Percentiles rank a stretch among this genome's conserved stretches.
These are phyloP conservation scores for Dionaea muscipula DNA, from an alignment of 179 eudicot genomes.

Conservation along the genomic window DNA sequence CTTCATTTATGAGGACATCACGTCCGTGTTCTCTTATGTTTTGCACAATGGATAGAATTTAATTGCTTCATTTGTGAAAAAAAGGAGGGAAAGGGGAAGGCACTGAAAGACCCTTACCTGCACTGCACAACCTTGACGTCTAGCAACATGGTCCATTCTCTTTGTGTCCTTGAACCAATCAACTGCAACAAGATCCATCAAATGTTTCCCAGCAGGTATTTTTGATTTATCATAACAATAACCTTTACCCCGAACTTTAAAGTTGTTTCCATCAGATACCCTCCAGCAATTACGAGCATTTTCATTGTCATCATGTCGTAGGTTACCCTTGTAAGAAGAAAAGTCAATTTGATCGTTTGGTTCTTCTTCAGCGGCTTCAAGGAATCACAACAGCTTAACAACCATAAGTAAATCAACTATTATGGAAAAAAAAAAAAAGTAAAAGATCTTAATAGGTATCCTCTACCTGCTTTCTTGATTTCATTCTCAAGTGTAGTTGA, in stretches of 20 bases:
- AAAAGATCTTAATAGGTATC: slow-evolving; percentile 4
- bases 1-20: too few species aligned
- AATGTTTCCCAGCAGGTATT: slow-evolving; percentile 82
- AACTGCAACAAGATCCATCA: slow-evolving; percentile 97
- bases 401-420: neutral
- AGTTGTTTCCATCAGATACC: slow-evolving; percentile 86
- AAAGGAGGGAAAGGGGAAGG: neutral
- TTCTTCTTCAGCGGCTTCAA: slow-evolving; percentile 58
- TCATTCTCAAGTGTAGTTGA: slow-evolving; percentile 42
- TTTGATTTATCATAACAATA: slow-evolving; percentile 77
- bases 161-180: slow-evolving; percentile 93
- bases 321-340: slow-evolving; percentile 76
- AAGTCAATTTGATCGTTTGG: slow-evolving; percentile 55
- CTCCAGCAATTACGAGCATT: slow-evolving; percentile 89
- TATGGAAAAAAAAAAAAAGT: neutral
- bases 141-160: slow-evolving; percentile 95
- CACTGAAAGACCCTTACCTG: slow-evolving; percentile 43
- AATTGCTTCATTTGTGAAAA: too few species aligned
- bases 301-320: slow-evolving; percentile 64
- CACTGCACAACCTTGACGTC: slow-evolving; percentile 92
- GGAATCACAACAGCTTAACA: slow-evolving; percentile 9
- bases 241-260: slow-evolving; percentile 81
- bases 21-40: too few species aligned
- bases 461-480: slow-evolving; percentile 49
- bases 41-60: too few species aligned